phyloP scores from a whole-genome alignment of 192 early-diverging fungal genomes.

The Gaertneriomyces semiglobifer region DNA sequence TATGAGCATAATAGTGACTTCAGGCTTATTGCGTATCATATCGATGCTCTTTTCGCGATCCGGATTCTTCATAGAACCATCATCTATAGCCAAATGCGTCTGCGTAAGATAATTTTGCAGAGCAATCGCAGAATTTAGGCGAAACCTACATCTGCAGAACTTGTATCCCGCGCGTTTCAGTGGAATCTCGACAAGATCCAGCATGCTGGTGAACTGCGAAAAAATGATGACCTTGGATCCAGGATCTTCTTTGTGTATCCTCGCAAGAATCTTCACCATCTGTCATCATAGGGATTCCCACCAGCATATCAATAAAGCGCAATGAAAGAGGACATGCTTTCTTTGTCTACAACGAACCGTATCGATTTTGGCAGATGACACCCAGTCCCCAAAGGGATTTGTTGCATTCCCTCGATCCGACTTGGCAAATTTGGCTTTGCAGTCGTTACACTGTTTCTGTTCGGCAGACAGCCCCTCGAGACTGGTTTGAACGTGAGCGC shows the following conservation, averaged over 20 bases:
- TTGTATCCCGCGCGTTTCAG: constrained; percentile 22
- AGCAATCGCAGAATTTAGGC: too few species aligned
- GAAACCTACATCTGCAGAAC: constrained; percentile 24
- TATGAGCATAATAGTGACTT: constrained; percentile 53
- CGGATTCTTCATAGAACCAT: constrained; percentile 25
- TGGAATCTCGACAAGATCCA: constrained; percentile 38
- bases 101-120: too few species aligned
- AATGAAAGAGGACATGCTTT: too few species aligned
- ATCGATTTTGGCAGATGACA: constrained; percentile 39
- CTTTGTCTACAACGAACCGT: constrained; percentile 15
- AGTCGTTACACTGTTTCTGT: constrained; percentile 20
- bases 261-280: constrained; percentile 45
- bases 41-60: constrained; percentile 27
- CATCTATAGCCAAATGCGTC: neutral
- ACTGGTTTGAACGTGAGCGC: neutral
- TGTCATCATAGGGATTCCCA: too few species aligned
- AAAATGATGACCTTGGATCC: constrained; percentile 42
- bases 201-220: constrained; percentile 43
- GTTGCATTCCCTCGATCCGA: neutral
- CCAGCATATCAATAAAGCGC: too few species aligned
- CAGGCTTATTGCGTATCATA: constrained; percentile 12
- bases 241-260: constrained; percentile 41
- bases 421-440: constrained; percentile 12
- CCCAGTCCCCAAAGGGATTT: constrained; percentile 13
- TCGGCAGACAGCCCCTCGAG: neutral